These are phyloP conservation scores for Uncinocarpus reesii DNA, from an alignment of 2,329 filamentous ascomycete genomes.

Conservation along the genomic window DNA sequence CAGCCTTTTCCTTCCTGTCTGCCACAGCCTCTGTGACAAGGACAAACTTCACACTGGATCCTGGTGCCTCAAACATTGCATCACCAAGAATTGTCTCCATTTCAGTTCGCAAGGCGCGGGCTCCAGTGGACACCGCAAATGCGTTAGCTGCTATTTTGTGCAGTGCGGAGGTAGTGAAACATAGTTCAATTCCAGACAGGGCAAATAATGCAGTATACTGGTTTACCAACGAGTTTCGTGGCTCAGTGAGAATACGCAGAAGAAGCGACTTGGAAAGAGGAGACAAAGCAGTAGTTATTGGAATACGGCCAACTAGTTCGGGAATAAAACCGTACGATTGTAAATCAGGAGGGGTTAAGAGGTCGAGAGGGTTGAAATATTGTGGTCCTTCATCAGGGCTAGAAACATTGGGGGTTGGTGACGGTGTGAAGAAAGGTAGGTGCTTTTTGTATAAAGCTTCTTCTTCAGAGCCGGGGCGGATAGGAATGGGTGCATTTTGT, in stretches of 20 bases:
- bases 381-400: slow-evolving; percentile 34
- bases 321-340: slow-evolving; percentile 86
- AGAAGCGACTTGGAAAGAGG: slow-evolving; percentile 60
- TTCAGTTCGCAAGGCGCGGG: slow-evolving; percentile 66
- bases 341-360: slow-evolving; percentile 64
- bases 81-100: slow-evolving; percentile 69
- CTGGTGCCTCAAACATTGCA: slow-evolving; percentile 70
- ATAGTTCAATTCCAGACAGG: slow-evolving; percentile 63
- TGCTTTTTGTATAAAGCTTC: slow-evolving; percentile 50
- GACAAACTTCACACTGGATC: slow-evolving; percentile 56
- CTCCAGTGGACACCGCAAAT: slow-evolving; percentile 62
- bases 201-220: slow-evolving; percentile 86
- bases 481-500: slow-evolving; percentile 37
- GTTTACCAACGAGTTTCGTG: slow-evolving; percentile 72
- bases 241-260: slow-evolving; percentile 82
- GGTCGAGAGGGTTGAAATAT: slow-evolving; percentile 54
- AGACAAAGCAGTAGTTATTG: slow-evolving; percentile 76
- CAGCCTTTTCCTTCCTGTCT: slow-evolving; percentile 46
- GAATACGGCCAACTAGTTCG: slow-evolving; percentile 89
- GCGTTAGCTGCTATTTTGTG: slow-evolving; percentile 67
- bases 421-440: slow-evolving; percentile 51
- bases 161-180: slow-evolving; percentile 74
- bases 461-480: slow-evolving; percentile 55
- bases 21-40: slow-evolving; percentile 63
- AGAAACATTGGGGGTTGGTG: slow-evolving; percentile 30